Evolutionary conservation across 169 alveolate species (phyloP).

Genomic region (Plasmodium sp.): DNA sequence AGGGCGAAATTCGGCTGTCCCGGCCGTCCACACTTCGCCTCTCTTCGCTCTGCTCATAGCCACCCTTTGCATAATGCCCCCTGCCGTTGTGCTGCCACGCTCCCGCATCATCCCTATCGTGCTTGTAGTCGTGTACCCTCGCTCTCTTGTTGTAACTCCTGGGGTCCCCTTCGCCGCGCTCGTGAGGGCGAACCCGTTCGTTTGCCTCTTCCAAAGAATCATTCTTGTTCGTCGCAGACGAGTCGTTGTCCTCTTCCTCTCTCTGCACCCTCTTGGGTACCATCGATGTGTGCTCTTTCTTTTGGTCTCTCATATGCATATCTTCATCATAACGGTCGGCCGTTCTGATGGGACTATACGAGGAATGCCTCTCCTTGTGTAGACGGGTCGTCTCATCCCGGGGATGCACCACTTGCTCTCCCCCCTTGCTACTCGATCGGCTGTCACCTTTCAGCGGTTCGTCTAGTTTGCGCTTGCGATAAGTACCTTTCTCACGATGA

Average conservation of each 20-base stretch:
- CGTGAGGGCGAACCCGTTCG: neutral
- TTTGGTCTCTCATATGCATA: neutral
- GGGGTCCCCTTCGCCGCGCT: neutral
- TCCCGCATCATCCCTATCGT: neutral
- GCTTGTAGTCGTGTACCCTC: neutral
- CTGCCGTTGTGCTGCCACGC: neutral
- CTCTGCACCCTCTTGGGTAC: neutral
- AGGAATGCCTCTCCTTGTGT: neutral
- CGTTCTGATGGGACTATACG: neutral
- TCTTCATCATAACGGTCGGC: neutral
- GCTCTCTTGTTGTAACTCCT: neutral
- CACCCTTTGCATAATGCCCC: neutral
- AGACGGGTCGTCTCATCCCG: neutral
- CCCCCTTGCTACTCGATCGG: neutral
- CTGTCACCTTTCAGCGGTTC: neutral
- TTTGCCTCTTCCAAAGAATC: neutral
- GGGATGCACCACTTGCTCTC: neutral
- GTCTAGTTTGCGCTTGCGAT: neutral
- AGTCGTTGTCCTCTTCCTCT: neutral
- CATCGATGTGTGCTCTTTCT: neutral
- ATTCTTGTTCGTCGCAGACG: neutral
- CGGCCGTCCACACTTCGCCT: neutral
- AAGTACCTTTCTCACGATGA: neutral
- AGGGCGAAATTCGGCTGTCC: neutral
- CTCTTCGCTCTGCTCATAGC: neutral